A percentile compares a stretch with the other conserved stretches of the same genome.
Conservation (phyloP, 139 green algal genomes). For the Tetradesmus obliquus region DNA sequence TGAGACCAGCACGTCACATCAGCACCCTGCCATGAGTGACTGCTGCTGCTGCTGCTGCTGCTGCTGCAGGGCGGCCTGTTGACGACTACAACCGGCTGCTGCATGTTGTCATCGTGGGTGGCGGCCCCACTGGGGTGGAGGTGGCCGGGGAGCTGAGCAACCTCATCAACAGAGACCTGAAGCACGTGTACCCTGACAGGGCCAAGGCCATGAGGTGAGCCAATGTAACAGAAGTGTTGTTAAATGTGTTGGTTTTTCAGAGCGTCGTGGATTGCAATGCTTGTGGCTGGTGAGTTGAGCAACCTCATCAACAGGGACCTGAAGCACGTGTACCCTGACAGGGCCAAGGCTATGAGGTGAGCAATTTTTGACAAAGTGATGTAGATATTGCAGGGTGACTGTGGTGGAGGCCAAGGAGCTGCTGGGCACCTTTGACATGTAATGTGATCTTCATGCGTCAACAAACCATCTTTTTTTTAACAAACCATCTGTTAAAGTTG, state of each 20-base stretch:
- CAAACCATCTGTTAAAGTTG: too few relatives aligned
- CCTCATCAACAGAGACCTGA: slow-evolving; percentile 74
- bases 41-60: not conserved
- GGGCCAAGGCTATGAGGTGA: slow-evolving; percentile 57
- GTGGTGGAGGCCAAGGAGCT: slow-evolving; percentile 84
- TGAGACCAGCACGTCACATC: too few relatives aligned
- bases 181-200: slow-evolving; percentile 62
- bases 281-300: not conserved
- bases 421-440: slow-evolving; percentile 76
- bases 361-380: not conserved
- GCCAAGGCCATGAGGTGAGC: slow-evolving; percentile 60
- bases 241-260: too few relatives aligned
- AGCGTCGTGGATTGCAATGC: too few relatives aligned
- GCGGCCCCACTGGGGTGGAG: slow-evolving; percentile 87
- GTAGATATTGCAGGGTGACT: slow-evolving; percentile 66
- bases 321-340: slow-evolving; percentile 57
- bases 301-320: not conserved
- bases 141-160: slow-evolving; percentile 86
- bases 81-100: slow-evolving; percentile 70
- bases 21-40: too few relatives aligned
- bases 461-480: too few relatives aligned
- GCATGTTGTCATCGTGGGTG: slow-evolving; percentile 89
- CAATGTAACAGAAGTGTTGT: not conserved
- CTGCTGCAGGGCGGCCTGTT: slow-evolving; percentile 29
- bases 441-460: too few relatives aligned